Conservation (phyloP, 441 rosid species). For the Viola pubescens region DNA sequence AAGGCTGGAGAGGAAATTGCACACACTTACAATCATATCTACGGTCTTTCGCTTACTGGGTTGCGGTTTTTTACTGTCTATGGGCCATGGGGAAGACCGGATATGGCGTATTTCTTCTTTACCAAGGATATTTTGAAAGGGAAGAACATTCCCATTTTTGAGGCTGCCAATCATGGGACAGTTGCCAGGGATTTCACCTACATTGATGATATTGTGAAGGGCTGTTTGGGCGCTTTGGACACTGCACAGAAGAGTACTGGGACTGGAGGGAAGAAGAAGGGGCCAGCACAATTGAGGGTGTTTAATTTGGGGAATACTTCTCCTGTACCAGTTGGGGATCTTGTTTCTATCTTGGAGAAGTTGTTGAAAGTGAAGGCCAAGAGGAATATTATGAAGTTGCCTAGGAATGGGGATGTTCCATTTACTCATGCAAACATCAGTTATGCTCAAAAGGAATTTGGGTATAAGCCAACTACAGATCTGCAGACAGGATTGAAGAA, state of each 20-base stretch:
- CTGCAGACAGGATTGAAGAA: slow-evolving; percentile 89
- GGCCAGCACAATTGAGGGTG: slow-evolving; percentile 84
- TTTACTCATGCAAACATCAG: slow-evolving; percentile 96
- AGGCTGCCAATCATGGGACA: slow-evolving; percentile 60
- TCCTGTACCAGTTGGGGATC: slow-evolving; percentile 82
- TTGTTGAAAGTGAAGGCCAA: slow-evolving; percentile 81
- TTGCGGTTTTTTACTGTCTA: slow-evolving; percentile 92
- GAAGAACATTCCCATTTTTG: slow-evolving; percentile 71
- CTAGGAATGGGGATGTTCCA: slow-evolving; percentile 87
- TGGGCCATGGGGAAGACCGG: slow-evolving; percentile 99
- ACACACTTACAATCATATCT: slow-evolving; percentile 89
- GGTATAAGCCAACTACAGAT: slow-evolving; percentile 88
- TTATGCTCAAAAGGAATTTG: slow-evolving; percentile 66
- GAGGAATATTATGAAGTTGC: slow-evolving; percentile 71
- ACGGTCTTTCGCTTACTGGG: slow-evolving; percentile 91
- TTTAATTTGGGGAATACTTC: slow-evolving; percentile 93
- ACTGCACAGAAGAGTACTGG: slow-evolving; percentile 97
- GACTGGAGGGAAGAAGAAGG: slow-evolving; percentile 85
- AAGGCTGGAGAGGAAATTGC: slow-evolving; percentile 99
- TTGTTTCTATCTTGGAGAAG: slow-evolving; percentile 75
- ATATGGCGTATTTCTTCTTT: slow-evolving; percentile 99
- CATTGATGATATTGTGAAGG: slow-evolving; percentile 94
- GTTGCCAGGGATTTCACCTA: slow-evolving; percentile 97
- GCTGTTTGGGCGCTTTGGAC: slow-evolving; percentile 80
- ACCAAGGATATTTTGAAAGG: slow-evolving; percentile 81